Base-by-base conservation (phyloP, 495 filamentous ascomycete genomes). In the Elaphomyces granulatus region DNA sequence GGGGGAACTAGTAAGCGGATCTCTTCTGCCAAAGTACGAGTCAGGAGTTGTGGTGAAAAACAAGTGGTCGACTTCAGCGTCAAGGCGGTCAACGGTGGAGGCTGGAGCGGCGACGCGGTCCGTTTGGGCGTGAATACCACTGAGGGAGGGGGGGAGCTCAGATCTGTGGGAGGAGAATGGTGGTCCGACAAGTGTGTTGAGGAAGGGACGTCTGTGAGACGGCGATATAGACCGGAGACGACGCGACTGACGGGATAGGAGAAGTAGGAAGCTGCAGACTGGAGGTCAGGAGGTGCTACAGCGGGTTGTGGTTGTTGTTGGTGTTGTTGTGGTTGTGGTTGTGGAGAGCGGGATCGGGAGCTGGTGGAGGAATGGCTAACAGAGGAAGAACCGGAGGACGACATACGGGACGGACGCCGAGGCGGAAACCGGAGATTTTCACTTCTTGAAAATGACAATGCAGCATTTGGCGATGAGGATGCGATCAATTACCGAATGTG, bases 1-100 rank as follows among this genome's bases (percentile, higher is more conserved):
- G 87, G 68, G 1, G 90, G 90, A 8, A 98, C 68, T 37, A 96
- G 77, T 15, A 90, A 72, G 26, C 92, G 74, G 41, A 98, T 93
- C 61, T 98, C 90, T 61, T 98, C 92, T 1, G 90, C 90, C 9
- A 98, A 61, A 4, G 76, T 68, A 36, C 67, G 67, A 4, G 72
- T 77, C 20, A 96, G 68, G 35, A 93, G 63, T 32, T 65, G 61
- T 32, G 55, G 38, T 33, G 55, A 38, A 37, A 55, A 48, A 20
- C 46, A 59, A 17, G 48, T 34, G 41, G 48, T 54, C 38, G 50
- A 59, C 50, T 3, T 51, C 15, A 77, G 64, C n/a, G 56, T 59
- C 14, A 77, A 53, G 0, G 73, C 71, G 12, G 70, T 75, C 33
- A 76, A 57, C 1, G 73, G 73, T 3, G 72, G 73, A 0, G 72